Evolutionary conservation across 768 basidiomycete species (phyloP), one percentile per base, ranked within the genome.

Genomic region (Galerina marginata): DNA sequence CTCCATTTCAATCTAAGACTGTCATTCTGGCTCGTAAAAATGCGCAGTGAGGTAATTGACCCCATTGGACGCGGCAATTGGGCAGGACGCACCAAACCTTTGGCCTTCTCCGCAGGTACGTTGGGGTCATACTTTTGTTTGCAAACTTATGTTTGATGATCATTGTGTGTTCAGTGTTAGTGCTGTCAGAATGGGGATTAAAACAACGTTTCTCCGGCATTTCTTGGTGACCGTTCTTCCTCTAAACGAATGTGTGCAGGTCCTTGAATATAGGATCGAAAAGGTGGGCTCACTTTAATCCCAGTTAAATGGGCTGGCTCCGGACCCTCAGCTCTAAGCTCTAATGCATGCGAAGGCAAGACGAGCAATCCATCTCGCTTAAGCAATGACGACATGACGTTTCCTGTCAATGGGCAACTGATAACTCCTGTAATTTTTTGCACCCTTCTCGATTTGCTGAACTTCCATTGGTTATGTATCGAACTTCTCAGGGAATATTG

Each of bases 331-430:
- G 45, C 45, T 9, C 25, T 46, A 15, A 20, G 45, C 45, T 9
- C 25, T 46, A 15, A 46, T 9, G n/a, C 45, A 37, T 9, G 51
- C 12, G 20, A 33, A 53, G 43, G 37, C n/a, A 54, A 11, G 20
- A 23, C 52, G 40, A 23, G 37, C 37, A 54, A 36, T 37, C 20
- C 16, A 20, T 25, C 15, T 9, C 23, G 39, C 26, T 42, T 26
- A 14, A 44, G 37, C n/a, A 20, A 54, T 64, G 56, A 64, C 58
- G 60, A 56, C 58, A 65, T 64, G 67, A 66, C 67, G 52, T 68
- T 68, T 68, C 57, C 67, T 68, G 67, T 68, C 67, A 68, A 61
- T 57, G 40, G 33, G 23, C 45, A 56, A 33, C 26, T 7, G 29
- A 39, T 37, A 16, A 10, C 16, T 10, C 9, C 50, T 39, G 23